Evolutionary conservation across 257 asterid species (phyloP).

Genomic region (Ophiorrhiza pumila): DNA sequence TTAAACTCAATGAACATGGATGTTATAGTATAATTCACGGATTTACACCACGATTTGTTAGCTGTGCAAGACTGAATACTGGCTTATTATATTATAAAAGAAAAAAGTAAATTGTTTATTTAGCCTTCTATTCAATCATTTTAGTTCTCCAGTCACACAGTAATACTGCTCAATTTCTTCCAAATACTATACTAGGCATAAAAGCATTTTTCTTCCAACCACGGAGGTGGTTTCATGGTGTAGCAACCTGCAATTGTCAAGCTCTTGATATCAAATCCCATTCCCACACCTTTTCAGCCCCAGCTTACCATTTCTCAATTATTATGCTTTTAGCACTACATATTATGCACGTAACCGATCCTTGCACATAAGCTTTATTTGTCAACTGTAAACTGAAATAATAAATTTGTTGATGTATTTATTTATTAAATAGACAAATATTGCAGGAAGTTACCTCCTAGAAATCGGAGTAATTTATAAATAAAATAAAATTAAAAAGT

Average conservation of each 20-base stretch:
- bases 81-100: no score
- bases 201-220: background rate
- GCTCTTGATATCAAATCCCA: background rate
- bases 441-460: no score
- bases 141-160: background rate
- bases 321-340: background rate
- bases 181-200: background rate
- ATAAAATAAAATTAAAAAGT: no score
- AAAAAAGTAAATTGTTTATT: background rate
- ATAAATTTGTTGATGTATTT: no score
- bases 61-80: background rate
- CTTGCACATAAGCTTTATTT: no score
- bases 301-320: background rate
- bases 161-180: background rate
- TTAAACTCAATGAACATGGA: no score
- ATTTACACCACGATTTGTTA: background rate
- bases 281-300: background rate
- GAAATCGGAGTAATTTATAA: no score
- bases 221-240: background rate
- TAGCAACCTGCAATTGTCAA: background rate
- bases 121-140: background rate
- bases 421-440: no score
- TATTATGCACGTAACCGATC: background rate
- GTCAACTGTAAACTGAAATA: no score
- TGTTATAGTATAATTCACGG: no score